Base-by-base conservation (phyloP, 257 asterid species). In the Cinchona pubescens region DNA sequence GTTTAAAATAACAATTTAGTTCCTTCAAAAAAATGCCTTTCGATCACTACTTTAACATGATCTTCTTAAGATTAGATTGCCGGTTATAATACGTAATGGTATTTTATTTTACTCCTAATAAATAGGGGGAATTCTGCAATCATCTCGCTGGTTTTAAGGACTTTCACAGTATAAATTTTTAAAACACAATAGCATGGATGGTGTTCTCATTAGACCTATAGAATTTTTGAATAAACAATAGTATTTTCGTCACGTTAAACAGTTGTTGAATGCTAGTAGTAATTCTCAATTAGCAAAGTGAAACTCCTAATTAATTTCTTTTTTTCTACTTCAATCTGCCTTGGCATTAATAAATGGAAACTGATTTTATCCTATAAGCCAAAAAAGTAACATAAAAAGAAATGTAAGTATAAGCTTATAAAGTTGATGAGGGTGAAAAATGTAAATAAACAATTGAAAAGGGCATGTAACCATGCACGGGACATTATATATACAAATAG, bases 391-490 rank as follows among this genome's bases (percentile, higher is more conserved):
- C n/a, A n/a, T n/a, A n/a, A n/a, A n/a, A n/a, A n/a, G n/a, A n/a
- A n/a, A n/a, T n/a, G n/a, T n/a, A n/a, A n/a, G n/a, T n/a, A n/a
- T 19, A 16, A 18, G n/a, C 14, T 1, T 13, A 42, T 42, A 3
- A 37, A 37, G 67, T 37, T 71, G 67, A 45, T 45, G 59, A 80
- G 79, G 85, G 83, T 34, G 68, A 80, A 5, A 78, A 72, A 3
- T 14, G 92, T 83, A 79, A 81, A 59, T 73, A 29, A 34, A 18
- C 15, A 13, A 69, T 34, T 51, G 88, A 86, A 89, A 89, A 78
- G 82, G 90, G 86, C 87, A 79, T 69, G 84, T 55, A 86, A 85
- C 91, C 87, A 83, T 82, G 93, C 86, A 83, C n/a, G 43, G 40
- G 43, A 74, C 78, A 10, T 60, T 7, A 49, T 74, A 5, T 80